phyloP scores from a whole-genome alignment of 2,329 filamentous ascomycete genomes.

The Amylocarpus encephaloides region DNA sequence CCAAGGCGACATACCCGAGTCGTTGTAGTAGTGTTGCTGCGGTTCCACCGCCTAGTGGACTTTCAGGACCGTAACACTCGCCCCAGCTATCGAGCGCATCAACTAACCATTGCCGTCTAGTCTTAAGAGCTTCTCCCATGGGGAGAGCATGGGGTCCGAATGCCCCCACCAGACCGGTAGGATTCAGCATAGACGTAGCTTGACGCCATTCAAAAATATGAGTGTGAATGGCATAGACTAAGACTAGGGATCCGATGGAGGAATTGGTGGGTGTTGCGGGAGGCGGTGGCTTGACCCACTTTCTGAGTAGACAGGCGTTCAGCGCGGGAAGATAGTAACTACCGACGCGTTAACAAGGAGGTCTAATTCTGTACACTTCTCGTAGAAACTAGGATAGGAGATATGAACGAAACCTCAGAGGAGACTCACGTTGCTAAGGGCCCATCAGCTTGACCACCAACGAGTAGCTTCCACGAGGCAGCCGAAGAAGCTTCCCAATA shows the following conservation, averaged over 20 bases:
- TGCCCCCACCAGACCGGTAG: slow-evolving; percentile 25
- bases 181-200: slow-evolving; percentile 26
- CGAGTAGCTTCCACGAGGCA: slow-evolving; percentile 21
- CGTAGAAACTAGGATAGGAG: too few relatives aligned
- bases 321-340: slow-evolving; percentile 26
- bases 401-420: too few relatives aligned
- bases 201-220: slow-evolving; percentile 29
- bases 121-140: slow-evolving; percentile 23
- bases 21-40: slow-evolving; percentile 21
- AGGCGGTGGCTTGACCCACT: slow-evolving; percentile 26
- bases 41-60: slow-evolving; percentile 4
- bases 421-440: slow-evolving; percentile 18
- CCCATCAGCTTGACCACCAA: slow-evolving; percentile 18
- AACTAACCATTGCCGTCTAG: slow-evolving; percentile 22
- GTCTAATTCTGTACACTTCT: too few relatives aligned
- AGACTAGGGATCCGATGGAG: slow-evolving; percentile 24
- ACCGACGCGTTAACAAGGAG: not conserved
- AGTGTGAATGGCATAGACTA: slow-evolving; percentile 28
- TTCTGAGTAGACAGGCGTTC: slow-evolving; percentile 25
- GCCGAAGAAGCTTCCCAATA: slow-evolving; percentile 23
- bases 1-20: slow-evolving; percentile 23
- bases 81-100: slow-evolving; percentile 25
- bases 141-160: slow-evolving; percentile 22
- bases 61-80: slow-evolving; percentile 18
- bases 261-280: slow-evolving; percentile 16